Base-by-base conservation (phyloP, 306 rosid genomes). In the Mimosa bimucronata region DNA sequence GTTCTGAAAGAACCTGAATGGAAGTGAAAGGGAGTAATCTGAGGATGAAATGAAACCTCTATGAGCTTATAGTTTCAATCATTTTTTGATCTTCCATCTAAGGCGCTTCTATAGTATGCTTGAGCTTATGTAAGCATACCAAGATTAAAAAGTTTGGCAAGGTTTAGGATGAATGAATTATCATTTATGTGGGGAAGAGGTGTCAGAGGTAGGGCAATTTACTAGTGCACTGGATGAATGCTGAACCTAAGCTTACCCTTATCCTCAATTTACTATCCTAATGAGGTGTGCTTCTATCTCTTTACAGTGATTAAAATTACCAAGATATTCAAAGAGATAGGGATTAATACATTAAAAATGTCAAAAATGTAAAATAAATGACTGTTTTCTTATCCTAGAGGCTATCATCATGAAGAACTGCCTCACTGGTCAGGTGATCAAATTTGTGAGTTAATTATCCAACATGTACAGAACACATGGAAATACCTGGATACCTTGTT, bases 401-500 rank as follows among this genome's bases (percentile, higher is more conserved):
- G 7, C 38, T 58, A 74, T 60, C 65, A 52, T 38, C 28, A 28
- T 53, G n/a, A 21, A 42, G 28, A 16, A 40, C 29, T 57, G 30
- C 62, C 34, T 60, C 34, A 15, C 52, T n/a, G 46, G 55, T 25
- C 26, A 41, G 19, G 50, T 8, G 53, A 74, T 30, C 53, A 57
- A 13, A 55, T 73, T 10, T 52, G 45, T 3, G 40, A n/a, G 31
- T 72, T 10, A 34, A 76, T n/a, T 60, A 77, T 71, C 65, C 29
- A n/a, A 60, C 29, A 80, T 61, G 13, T 62, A 50, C 66, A 62
- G 42, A 61, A 45, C 42, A 37, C 30, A 62, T 3, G 46, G 73
- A 76, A 76, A 60, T 87, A 92, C 98, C 97, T 95, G 97, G 85
- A 95, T 89, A 79, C 99, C 99, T 79, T 91, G 95, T 44, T 95